Percentiles rank a stretch among this genome's conserved stretches.
phyloP scores from a whole-genome alignment of 148 eudicot genomes.

The Camellia japonica region DNA sequence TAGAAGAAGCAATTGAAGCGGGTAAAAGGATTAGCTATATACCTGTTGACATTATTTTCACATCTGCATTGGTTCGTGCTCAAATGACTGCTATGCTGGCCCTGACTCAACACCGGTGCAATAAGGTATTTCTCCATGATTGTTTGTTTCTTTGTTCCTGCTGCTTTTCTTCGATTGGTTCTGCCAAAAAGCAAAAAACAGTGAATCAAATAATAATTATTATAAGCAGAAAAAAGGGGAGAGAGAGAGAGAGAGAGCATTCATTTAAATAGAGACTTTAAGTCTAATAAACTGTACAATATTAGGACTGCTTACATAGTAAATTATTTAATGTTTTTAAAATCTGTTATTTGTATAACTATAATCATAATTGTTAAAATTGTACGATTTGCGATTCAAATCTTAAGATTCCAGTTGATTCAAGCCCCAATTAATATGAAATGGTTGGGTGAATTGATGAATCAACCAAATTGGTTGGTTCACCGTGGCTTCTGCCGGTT shows the following conservation, averaged over 20 bases:
- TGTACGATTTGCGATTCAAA: too few relatives aligned
- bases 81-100: constrained; percentile 68
- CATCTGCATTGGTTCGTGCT: constrained; percentile 54
- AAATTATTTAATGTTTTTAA: background rate
- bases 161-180: too few relatives aligned
- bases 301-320: background rate
- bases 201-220: background rate
- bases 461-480: too few relatives aligned
- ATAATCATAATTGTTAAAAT: background rate
- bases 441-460: too few relatives aligned
- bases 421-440: too few relatives aligned
- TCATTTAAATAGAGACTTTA: background rate
- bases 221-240: background rate
- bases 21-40: constrained; percentile 49
- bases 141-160: background rate
- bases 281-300: background rate
- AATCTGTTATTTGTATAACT: background rate
- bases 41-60: constrained; percentile 52
- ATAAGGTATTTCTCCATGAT: constrained; percentile 33
- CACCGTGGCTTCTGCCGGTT: too few relatives aligned
- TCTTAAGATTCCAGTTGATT: too few relatives aligned
- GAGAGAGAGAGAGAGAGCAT: background rate
- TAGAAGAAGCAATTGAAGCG: constrained; percentile 59
- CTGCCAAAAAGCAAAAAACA: background rate
- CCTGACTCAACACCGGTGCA: constrained; percentile 45